Evolutionary conservation across 176 grass and related monocot genomes (phyloP).

Genomic region (Hordeum marinum): DNA sequence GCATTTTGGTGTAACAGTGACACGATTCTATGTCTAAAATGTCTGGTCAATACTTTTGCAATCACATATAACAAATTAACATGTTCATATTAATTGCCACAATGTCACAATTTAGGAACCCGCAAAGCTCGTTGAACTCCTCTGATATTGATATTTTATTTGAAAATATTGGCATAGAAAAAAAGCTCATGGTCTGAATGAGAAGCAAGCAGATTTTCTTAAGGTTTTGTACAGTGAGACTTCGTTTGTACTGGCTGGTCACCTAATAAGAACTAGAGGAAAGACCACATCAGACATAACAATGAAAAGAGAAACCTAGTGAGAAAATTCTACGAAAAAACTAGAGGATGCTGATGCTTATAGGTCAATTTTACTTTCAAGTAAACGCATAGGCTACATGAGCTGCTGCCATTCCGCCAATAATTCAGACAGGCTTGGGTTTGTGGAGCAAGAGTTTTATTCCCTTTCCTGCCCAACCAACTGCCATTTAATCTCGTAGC

Average conservation of each 20-base stretch:
- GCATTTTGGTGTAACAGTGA: not conserved
- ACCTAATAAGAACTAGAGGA: not conserved
- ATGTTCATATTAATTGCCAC: not conserved
- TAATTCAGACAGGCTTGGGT: no score
- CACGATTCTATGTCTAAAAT: not conserved
- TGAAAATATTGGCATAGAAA: not conserved
- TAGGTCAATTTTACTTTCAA: not conserved
- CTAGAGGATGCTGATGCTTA: not conserved
- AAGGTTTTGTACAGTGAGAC: not conserved
- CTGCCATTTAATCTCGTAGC: not conserved
- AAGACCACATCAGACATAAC: not conserved
- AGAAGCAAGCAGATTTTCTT: slow-evolving; percentile 2
- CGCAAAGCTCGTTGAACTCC: not conserved
- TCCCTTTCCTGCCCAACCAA: not conserved
- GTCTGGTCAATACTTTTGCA: not conserved
- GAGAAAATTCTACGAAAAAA: not conserved
- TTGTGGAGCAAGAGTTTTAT: not conserved
- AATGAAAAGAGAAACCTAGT: not conserved
- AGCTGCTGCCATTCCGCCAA: not conserved
- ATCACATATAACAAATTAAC: not conserved
- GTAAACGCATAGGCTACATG: slow-evolving; percentile 4
- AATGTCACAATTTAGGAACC: not conserved
- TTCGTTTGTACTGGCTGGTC: not conserved
- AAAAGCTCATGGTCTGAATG: not conserved
- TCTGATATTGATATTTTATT: slow-evolving; percentile 1